phyloP scores from a whole-genome alignment of 1,284 basidiomycete species.

The Fomitopsis betulina region DNA sequence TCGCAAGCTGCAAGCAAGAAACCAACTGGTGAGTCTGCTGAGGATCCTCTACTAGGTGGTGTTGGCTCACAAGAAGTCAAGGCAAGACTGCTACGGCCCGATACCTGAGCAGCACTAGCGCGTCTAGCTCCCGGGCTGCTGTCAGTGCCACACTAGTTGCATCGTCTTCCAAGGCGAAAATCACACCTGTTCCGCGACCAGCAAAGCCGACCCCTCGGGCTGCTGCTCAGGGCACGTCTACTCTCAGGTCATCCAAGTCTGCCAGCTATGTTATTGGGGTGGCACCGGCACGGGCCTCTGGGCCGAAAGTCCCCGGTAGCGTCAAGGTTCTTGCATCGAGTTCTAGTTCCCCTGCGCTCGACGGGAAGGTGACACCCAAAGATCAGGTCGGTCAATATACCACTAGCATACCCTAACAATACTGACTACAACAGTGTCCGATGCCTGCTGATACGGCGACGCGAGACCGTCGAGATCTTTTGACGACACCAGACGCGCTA shows the following conservation, averaged over 20 bases:
- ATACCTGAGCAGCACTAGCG: constrained; percentile 6
- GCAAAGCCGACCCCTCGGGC: not conserved
- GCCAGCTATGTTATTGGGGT: constrained; percentile 7
- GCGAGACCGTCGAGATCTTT: not conserved
- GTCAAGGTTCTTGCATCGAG: constrained; percentile 8
- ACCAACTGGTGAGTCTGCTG: not conserved
- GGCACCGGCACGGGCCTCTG: constrained; percentile 6
- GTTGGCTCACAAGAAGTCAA: constrained; percentile 1
- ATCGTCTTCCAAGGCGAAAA: not conserved
- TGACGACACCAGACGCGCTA: constrained; percentile 10
- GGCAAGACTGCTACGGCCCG: constrained; percentile 9
- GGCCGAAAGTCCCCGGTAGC: constrained; percentile 14
- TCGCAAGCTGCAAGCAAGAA: constrained; percentile 3
- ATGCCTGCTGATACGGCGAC: not conserved
- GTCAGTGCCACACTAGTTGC: not conserved
- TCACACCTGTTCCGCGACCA: not conserved
- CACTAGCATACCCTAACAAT: not conserved
- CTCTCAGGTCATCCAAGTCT: not conserved
- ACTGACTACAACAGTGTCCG: not conserved
- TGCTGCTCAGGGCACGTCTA: not conserved
- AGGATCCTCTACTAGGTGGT: not conserved
- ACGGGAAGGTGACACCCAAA: constrained; percentile 5
- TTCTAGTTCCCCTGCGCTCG: not conserved
- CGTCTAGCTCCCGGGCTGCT: constrained; percentile 1
- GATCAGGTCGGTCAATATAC: constrained; percentile 2